phyloP scores from a whole-genome alignment of 345 rosid genomes.

The Mangifera indica region DNA sequence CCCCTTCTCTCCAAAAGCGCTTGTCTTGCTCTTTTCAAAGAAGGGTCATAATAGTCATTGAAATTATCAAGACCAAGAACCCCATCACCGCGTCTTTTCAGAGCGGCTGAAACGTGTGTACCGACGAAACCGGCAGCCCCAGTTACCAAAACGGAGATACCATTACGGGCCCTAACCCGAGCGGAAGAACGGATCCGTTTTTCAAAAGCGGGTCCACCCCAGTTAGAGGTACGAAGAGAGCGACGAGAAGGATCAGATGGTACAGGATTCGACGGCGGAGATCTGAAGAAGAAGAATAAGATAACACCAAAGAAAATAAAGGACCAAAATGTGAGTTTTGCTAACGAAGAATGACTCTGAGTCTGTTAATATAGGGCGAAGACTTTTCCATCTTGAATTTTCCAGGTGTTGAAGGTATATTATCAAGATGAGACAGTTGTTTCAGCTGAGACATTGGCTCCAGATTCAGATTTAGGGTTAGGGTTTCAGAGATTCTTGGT shows the following conservation, averaged over 20 bases:
- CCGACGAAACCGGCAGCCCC: conserved; percentile 97
- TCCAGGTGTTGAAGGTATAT: conserved; percentile 84
- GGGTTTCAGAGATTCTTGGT: conserved; percentile 19
- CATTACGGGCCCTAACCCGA: conserved; percentile 56
- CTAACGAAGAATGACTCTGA: conserved; percentile 72
- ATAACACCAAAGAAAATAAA: conserved; percentile 69
- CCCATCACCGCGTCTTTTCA: conserved; percentile 87
- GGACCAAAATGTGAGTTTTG: conserved; percentile 83
- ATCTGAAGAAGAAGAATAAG: conserved; percentile 79
- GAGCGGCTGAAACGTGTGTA: conserved; percentile 76
- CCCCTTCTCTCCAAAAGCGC: conserved; percentile 76
- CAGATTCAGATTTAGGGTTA: conserved; percentile 18
- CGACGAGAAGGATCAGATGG: conserved; percentile 82
- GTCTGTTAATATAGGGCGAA: conserved; percentile 41
- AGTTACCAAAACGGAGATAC: conserved; percentile 78
- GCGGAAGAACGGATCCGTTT: conserved; percentile 68
- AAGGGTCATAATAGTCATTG: conserved; percentile 87
- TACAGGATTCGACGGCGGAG: conserved; percentile 55
- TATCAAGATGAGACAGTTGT: conserved; percentile 78
- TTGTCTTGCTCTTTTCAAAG: conserved; percentile 82
- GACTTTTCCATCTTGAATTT: conserved; percentile 97
- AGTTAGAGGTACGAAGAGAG: conserved; percentile 61
- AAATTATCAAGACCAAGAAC: conserved; percentile 84
- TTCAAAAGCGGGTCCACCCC: conserved; percentile 86
- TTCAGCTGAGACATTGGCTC: conserved; percentile 35